Evolutionary conservation across 495 filamentous ascomycete genomes (phyloP), one percentile per base, ranked within the genome.

Genomic region (Xylaria castorea): DNA sequence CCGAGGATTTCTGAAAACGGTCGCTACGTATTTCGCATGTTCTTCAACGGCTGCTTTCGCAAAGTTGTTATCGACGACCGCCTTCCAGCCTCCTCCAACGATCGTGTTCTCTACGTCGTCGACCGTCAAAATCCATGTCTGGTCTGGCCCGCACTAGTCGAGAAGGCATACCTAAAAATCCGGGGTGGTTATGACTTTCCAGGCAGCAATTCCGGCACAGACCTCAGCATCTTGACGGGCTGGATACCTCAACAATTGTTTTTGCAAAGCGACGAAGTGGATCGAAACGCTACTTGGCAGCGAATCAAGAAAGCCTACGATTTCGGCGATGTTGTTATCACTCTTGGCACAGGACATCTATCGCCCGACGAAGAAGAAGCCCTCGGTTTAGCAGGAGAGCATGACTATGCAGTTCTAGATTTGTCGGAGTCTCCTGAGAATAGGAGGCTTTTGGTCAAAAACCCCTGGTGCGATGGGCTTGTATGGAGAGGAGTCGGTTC

Each of bases 161-260:
- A 99, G 80, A 99, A 99, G 78, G 96, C 96, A 4, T 99, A 98
- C 73, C 83, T 99, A n/a, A 99, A 98, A 82, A 88, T 98, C 9
- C 89, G 94, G 27, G 97, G 97, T 42, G 97, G 96, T 42, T 99
- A 99, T 80, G 94, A 98, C 74, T 98, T 99, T 75, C 96, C 96
- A 2, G 96, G 96, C n/a, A 98, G 95, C 76, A 98, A 99, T 78
- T 98, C 95, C 3, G 94, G 93, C 2, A 97, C 95, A 7, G 96
- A 99, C 79, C 82, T 99, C 3, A 93, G 93, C 84, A 90, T 95
- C 16, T 80, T 99, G 62, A 97, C 92, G 1, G 95, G 95, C 38
- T 99, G 96, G 96, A 93, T 99, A 69, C 96, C 96, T 0, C 95
- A 99, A 80, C 96, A 99, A 76, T 82, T 98, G 4, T 97, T 97